A percentile compares a stretch with the other conserved stretches of the same genome.
phyloP scores from a whole-genome alignment of 2,329 filamentous ascomycete genomes.

The Sarocladiaceae sp. region DNA sequence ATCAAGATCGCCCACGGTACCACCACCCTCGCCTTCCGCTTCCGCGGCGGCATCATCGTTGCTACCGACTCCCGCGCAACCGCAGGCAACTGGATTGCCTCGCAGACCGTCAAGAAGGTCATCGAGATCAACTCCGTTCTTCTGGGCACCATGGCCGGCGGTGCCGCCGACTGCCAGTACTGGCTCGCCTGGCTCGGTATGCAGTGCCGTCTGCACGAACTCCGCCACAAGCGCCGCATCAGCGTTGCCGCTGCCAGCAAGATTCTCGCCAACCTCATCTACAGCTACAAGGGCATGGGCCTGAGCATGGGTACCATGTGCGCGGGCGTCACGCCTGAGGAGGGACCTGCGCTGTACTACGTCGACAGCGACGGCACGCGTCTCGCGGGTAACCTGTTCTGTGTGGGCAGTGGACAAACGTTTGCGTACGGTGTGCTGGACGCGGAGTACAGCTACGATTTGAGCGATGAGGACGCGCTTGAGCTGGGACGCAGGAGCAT shows the following conservation, averaged over 20 bases:
- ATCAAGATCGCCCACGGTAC: constrained; percentile 99
- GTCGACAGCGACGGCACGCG: constrained; percentile 92
- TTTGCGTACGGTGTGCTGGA: constrained; percentile 98
- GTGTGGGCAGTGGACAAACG: constrained; percentile 95
- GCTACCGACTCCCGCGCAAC: constrained; percentile 96
- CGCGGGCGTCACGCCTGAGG: constrained; percentile 88
- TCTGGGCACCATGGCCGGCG: constrained; percentile 96
- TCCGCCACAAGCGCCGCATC: constrained; percentile 98
- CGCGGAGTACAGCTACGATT: constrained; percentile 86
- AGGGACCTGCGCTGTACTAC: constrained; percentile 97
- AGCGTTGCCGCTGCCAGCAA: constrained; percentile 95
- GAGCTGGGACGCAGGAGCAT: constrained; percentile 90
- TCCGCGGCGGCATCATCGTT: constrained; percentile 97
- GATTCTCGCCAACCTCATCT: constrained; percentile 97
- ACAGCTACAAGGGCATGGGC: constrained; percentile 98
- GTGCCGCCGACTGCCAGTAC: constrained; percentile 98
- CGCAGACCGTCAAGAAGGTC: constrained; percentile 99
- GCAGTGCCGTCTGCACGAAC: constrained; percentile 98
- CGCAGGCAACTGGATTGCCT: constrained; percentile 98
- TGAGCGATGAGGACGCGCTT: constrained; percentile 80
- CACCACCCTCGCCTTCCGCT: constrained; percentile 94
- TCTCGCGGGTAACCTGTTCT: constrained; percentile 91
- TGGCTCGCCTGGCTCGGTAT: constrained; percentile 98
- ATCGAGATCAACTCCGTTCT: constrained; percentile 96
- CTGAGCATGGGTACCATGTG: constrained; percentile 99